These are phyloP conservation scores for Phytophthora tubulina DNA, from an alignment of 352 stramenopile genomes.

Conservation along the genomic window DNA sequence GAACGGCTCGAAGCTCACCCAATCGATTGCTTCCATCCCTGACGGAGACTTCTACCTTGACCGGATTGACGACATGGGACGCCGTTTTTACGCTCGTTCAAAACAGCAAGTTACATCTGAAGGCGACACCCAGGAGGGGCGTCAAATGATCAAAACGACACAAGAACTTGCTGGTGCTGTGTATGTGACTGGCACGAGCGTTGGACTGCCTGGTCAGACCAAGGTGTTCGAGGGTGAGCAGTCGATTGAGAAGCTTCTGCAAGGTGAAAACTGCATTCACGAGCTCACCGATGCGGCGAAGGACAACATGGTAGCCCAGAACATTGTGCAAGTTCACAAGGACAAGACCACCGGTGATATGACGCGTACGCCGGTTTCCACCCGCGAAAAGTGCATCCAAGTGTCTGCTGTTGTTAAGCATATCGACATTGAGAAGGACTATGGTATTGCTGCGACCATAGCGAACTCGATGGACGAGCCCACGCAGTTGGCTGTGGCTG, in stretches of 20 bases:
- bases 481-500: conserved; percentile 94
- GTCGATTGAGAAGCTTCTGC: conserved; percentile 91
- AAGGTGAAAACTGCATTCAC: conserved; percentile 92
- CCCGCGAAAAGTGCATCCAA: conserved; percentile 82
- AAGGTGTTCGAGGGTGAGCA: conserved; percentile 74
- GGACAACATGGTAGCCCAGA: conserved; percentile 93
- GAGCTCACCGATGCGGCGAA: conserved; percentile 71
- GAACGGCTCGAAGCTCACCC: conserved; percentile 68
- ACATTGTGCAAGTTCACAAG: conserved; percentile 91
- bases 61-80: conserved; percentile 91
- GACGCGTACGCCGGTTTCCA: conserved; percentile 53
- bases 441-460: conserved; percentile 90
- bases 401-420: conserved; percentile 86
- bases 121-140: conserved; percentile 17
- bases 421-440: conserved; percentile 82
- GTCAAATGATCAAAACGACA: conserved; percentile 45
- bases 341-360: conserved; percentile 55
- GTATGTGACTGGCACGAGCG: conserved; percentile 94
- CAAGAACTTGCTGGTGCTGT: conserved; percentile 67
- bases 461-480: conserved; percentile 95
- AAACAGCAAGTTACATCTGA: conserved; percentile 11
- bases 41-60: conserved; percentile 93
- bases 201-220: conserved; percentile 87
- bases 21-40: conserved; percentile 70
- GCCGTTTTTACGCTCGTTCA: conserved; percentile 84